These are phyloP conservation scores for Solanum commersonii DNA, from an alignment of 257 asterid genomes.

Conservation along the genomic window DNA sequence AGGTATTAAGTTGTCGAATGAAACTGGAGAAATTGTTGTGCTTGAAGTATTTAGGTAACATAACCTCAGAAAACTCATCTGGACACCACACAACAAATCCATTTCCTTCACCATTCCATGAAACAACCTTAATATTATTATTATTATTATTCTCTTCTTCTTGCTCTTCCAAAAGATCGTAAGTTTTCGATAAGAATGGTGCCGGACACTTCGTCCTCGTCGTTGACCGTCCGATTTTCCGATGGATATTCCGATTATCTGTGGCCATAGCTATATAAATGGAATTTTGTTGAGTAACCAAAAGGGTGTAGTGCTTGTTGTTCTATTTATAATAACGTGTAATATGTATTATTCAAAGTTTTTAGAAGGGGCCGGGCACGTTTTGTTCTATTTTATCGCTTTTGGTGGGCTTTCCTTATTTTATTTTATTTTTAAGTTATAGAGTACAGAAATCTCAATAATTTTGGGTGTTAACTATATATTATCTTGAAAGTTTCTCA, in stretches of 20 bases:
- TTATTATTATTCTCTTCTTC: conserved; percentile 3
- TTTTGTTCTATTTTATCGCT: neutral
- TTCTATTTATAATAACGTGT: neutral
- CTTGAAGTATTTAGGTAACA: conserved; percentile 39
- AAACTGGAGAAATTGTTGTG: conserved; percentile 34
- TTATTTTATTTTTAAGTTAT: no score
- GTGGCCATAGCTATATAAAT: conserved; percentile 2
- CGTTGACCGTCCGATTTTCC: conserved; percentile 2
- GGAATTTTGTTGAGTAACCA: neutral
- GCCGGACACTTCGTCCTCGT: conserved; percentile 36
- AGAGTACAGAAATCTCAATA: no score
- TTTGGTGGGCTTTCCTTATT: neutral
- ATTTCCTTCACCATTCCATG: conserved; percentile 33
- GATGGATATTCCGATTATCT: neutral
- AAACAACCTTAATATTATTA: neutral
- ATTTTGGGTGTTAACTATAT: no score
- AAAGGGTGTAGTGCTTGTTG: neutral
- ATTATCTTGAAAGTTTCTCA: no score
- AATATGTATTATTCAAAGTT: neutral
- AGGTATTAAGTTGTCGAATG: conserved; percentile 38
- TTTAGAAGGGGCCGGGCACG: neutral
- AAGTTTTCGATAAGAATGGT: conserved; percentile 54
- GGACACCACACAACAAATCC: conserved; percentile 44
- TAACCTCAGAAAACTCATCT: conserved; percentile 24
- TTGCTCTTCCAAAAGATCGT: conserved; percentile 42